Evolutionary conservation across 1,284 basidiomycete genomes (phyloP), one percentile per base, ranked within the genome.

Genomic region (Trichosporon faecale): DNA sequence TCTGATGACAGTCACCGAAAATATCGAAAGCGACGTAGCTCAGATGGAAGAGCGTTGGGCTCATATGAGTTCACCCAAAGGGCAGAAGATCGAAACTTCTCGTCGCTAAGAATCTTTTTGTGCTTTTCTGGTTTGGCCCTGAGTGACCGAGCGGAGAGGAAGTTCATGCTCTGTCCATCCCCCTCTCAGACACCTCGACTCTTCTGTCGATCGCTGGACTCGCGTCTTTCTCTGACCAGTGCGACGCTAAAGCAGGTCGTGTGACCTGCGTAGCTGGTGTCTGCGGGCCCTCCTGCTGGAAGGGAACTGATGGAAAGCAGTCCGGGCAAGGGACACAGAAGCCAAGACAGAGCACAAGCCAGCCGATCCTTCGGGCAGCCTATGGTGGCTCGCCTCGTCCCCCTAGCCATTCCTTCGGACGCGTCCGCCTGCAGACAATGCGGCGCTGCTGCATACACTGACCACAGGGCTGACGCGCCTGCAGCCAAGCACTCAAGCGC

Each of bases 71-170:
- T 31, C 57, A 61, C 57, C 57, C 57, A 61, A 61, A 61, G 57
- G 57, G 57, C 57, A 61, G 57, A 61, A 61, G 57, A 61, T 61
- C 57, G 57, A 61, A 61, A 61, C 57, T 61, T 61, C 57, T 61
- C 57, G 57, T 61, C 57, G 57, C 57, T 61, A 61, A 33, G 29
- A 61, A 29, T n/a, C 29, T 61, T 61, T 61, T 61, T 29, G 18
- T 61, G 27, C 7, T 31, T 31, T 23, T 29, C 14, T 9, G 14
- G 4, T 25, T 6, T 21, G 55, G 16, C 27, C 27, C 29, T 33
- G 27, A n/a, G 3, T 12, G 16, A 1, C 23, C 18, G 46, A 7
- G 3, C 5, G 18, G 18, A 49, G 18, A n/a, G n/a, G n/a, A n/a
- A n/a, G n/a, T n/a, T n/a, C n/a, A n/a, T n/a, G 46, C 14, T 49